These are phyloP conservation scores for Vicia villosa DNA, from an alignment of 306 rosid genomes.

Conservation along the genomic window DNA sequence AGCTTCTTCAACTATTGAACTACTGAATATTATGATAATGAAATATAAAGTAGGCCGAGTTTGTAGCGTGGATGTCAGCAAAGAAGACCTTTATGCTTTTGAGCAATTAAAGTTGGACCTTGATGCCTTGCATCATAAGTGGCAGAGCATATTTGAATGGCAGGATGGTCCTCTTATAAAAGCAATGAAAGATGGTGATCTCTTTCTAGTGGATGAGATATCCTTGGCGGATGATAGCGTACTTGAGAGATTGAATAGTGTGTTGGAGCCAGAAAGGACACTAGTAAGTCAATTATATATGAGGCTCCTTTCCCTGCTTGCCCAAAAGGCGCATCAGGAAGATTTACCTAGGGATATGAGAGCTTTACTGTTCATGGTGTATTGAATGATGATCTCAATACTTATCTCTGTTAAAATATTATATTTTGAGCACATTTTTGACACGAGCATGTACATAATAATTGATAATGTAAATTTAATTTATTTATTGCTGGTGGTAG, in stretches of 20 bases:
- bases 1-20: conserved; percentile 59
- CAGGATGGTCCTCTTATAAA: conserved; percentile 91
- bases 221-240: conserved; percentile 99
- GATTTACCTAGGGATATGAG: not conserved
- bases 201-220: conserved; percentile 90
- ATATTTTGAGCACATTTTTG: conserved; percentile 3
- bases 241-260: conserved; percentile 95
- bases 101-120: conserved; percentile 54
- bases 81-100: conserved; percentile 48
- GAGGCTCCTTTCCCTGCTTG: not conserved
- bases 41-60: conserved; percentile 47
- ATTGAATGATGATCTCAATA: not conserved
- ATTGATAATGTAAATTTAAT: not conserved
- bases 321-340: not conserved
- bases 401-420: not conserved
- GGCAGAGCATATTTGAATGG: conserved; percentile 93
- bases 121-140: conserved; percentile 61
- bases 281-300: conserved; percentile 53
- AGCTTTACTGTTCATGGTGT: not conserved
- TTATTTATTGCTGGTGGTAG: conserved; percentile 6
- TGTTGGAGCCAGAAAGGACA: conserved; percentile 88
- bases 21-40: conserved; percentile 49
- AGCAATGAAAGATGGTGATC: conserved; percentile 89
- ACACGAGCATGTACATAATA: not conserved
- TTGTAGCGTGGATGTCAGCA: conserved; percentile 38